Evolutionary conservation across 139 green algal species (phyloP).

Genomic region (Coccomyxa sp.): DNA sequence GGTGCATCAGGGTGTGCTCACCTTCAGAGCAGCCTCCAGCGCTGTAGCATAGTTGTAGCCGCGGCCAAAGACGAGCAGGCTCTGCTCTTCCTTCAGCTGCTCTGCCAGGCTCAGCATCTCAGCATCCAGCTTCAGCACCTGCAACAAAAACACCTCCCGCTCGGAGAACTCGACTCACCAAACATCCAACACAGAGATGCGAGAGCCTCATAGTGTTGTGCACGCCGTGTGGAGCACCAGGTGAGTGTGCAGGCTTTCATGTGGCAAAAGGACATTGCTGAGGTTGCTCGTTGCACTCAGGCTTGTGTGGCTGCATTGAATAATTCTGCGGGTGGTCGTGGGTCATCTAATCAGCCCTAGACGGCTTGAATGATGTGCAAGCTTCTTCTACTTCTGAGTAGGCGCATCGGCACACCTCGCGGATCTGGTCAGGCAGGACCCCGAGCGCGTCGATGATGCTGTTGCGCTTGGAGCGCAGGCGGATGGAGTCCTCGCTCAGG

Average conservation of each 20-base stretch:
- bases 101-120: constrained; percentile 76
- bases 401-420: constrained; percentile 9
- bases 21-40: constrained; percentile 89
- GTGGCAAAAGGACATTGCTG: too few species aligned
- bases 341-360: too few species aligned
- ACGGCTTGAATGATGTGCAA: too few species aligned
- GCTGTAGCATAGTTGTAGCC: constrained; percentile 96
- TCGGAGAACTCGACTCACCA: background rate
- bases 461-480: constrained; percentile 59
- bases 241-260: too few species aligned
- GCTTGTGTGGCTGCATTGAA: too few species aligned
- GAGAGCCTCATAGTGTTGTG: background rate
- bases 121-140: constrained; percentile 69
- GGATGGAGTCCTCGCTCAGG: constrained; percentile 86
- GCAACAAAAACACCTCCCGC: constrained; percentile 9
- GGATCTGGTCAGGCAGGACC: constrained; percentile 57
- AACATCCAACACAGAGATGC: background rate
- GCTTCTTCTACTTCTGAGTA: too few species aligned
- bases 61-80: constrained; percentile 85
- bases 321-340: too few species aligned
- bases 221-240: too few species aligned
- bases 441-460: constrained; percentile 82
- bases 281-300: too few species aligned
- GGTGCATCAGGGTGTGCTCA: constrained; percentile 1
- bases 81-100: constrained; percentile 70